Conservation (phyloP, 1,284 basidiomycete species). For the Trametes sp. region DNA sequence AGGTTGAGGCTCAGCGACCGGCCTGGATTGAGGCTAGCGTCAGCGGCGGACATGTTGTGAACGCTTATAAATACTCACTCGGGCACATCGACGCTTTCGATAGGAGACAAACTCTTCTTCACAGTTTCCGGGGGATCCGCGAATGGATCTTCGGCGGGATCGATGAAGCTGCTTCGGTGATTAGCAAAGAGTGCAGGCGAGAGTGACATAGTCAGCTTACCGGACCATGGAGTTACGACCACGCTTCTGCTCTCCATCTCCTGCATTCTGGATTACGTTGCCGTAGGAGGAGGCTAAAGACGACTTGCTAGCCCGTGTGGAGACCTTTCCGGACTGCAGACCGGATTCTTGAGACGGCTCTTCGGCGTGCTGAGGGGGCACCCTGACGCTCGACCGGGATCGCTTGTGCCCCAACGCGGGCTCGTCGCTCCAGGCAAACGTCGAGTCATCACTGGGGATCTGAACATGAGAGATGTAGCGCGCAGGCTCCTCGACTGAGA, state of each 20-base stretch:
- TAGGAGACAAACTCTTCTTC: conserved; percentile 32
- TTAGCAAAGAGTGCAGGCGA: conserved; percentile 4
- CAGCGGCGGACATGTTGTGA: neutral
- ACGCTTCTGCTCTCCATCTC: conserved; percentile 28
- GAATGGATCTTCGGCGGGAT: conserved; percentile 52
- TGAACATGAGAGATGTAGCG: conserved; percentile 21
- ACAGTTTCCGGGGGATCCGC: conserved; percentile 35
- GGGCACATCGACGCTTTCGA: conserved; percentile 36
- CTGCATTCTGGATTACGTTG: conserved; percentile 32
- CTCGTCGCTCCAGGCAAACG: conserved; percentile 34
- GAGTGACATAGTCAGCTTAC: conserved; percentile 33
- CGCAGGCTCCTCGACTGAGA: conserved; percentile 9
- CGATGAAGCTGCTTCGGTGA: conserved; percentile 41
- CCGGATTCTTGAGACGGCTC: conserved; percentile 12
- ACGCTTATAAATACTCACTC: conserved; percentile 24
- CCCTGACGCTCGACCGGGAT: conserved; percentile 24
- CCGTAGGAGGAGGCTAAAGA: conserved; percentile 42
- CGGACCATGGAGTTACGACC: conserved; percentile 43
- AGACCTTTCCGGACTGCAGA: conserved; percentile 28
- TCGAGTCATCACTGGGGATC: conserved; percentile 25
- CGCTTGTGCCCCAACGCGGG: conserved; percentile 24
- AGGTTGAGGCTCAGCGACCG: conserved; percentile 16
- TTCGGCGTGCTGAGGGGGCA: conserved; percentile 14
- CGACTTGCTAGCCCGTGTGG: conserved; percentile 38
- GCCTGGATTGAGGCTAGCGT: neutral